These are phyloP conservation scores for Pseudonectria foliicola DNA, from an alignment of 2,329 filamentous ascomycete genomes.

Conservation along the genomic window DNA sequence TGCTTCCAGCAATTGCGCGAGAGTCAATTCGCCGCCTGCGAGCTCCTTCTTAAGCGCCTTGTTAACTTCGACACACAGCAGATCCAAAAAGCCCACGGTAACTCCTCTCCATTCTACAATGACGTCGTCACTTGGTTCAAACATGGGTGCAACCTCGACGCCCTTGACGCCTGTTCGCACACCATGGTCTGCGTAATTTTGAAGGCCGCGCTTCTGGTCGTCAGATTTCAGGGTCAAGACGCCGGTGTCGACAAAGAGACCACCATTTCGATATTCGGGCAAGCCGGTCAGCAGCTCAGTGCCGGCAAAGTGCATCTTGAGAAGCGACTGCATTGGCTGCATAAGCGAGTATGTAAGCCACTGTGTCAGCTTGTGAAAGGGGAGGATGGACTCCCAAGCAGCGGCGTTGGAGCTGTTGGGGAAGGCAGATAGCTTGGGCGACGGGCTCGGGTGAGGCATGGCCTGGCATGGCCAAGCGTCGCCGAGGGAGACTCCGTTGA, in stretches of 20 bases:
- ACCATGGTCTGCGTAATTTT: constrained; percentile 57
- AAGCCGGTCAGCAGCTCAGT: constrained; percentile 78
- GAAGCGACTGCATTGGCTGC: constrained; percentile 78
- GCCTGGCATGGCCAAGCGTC: constrained; percentile 89
- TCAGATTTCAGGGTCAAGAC: constrained; percentile 67
- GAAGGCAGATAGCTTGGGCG: constrained; percentile 19
- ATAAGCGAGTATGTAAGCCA: constrained; percentile 94
- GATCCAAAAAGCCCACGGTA: constrained; percentile 54
- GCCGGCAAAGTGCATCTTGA: constrained; percentile 74
- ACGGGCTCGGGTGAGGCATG: constrained; percentile 59
- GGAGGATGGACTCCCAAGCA: constrained; percentile 70
- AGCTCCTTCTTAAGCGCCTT: constrained; percentile 60
- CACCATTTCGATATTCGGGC: constrained; percentile 88
- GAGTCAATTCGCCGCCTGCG: constrained; percentile 61
- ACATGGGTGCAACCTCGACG: constrained; percentile 50
- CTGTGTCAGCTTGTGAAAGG: constrained; percentile 91
- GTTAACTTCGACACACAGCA: constrained; percentile 44
- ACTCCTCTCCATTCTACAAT: constrained; percentile 61
- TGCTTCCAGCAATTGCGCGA: constrained; percentile 89
- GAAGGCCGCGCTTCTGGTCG: constrained; percentile 64
- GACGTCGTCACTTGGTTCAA: constrained; percentile 52
- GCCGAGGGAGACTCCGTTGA: constrained; percentile 80
- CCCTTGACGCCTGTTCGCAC: constrained; percentile 60
- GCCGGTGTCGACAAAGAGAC: constrained; percentile 77
- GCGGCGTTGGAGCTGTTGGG: constrained; percentile 16